Evolutionary conservation across 2,329 filamentous ascomycete genomes (phyloP).

Genomic region (Thielaviopsis populi): DNA sequence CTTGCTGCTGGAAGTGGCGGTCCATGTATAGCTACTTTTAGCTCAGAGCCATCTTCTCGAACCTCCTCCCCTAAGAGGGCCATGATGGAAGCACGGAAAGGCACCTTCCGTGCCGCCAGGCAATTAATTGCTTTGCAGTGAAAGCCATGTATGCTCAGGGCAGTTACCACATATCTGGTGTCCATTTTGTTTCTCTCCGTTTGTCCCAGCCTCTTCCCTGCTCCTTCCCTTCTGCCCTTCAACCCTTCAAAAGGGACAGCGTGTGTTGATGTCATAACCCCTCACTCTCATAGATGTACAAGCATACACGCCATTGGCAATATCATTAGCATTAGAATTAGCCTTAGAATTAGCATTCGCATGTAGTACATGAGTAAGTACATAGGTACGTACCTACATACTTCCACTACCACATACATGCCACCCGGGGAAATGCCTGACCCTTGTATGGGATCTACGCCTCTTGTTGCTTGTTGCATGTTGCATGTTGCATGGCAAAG

Average conservation of each 20-base stretch:
- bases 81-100: neutral
- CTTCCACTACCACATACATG: neutral
- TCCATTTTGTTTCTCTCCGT: neutral
- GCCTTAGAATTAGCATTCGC: too few species aligned
- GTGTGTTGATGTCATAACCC: neutral
- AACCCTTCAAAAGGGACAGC: neutral
- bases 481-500: neutral
- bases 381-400: neutral
- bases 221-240: neutral
- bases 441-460: neutral
- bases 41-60: neutral
- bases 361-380: neutral
- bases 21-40: neutral
- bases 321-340: too few species aligned
- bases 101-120: neutral
- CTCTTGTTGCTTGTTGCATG: neutral
- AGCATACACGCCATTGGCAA: too few species aligned
- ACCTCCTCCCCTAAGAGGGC: neutral
- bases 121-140: neutral
- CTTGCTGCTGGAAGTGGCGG: neutral
- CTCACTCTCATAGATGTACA: neutral
- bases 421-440: neutral
- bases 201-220: neutral
- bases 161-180: too few species aligned
- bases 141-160: neutral